Percentiles rank a stretch among this genome's conserved stretches.
Conservation (phyloP, 306 rosid species). For the Trichosanthes cucumerina region DNA sequence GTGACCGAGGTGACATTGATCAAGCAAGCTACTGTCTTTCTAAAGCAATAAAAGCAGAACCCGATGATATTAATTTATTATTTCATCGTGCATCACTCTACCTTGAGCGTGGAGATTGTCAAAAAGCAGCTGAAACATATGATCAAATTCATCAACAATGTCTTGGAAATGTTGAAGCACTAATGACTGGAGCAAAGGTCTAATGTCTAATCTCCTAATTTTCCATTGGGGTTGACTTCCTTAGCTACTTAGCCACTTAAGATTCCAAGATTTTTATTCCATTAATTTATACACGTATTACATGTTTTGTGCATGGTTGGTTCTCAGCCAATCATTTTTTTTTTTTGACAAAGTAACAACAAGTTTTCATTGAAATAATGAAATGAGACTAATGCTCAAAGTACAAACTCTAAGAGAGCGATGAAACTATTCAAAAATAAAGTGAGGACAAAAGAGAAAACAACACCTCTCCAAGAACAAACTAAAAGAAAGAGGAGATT, state of each 20-base stretch:
- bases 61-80: slow-evolving; percentile 41
- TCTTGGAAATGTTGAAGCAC: slow-evolving; percentile 60
- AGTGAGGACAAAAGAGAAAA: too few species aligned
- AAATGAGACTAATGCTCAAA: too few species aligned
- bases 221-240: slow-evolving; percentile 11
- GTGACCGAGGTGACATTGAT: slow-evolving; percentile 47
- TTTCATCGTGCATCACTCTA: slow-evolving; percentile 50
- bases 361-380: too few species aligned
- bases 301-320: neutral
- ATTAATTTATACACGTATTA: neutral
- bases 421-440: too few species aligned
- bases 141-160: slow-evolving; percentile 50
- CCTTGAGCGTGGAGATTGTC: slow-evolving; percentile 55
- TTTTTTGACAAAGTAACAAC: too few species aligned
- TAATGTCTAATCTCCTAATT: slow-evolving; percentile 9
- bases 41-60: slow-evolving; percentile 80
- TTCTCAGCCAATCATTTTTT: neutral
- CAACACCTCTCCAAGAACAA: too few species aligned
- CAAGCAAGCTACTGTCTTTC: slow-evolving; percentile 66
- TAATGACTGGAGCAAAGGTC: slow-evolving; percentile 62
- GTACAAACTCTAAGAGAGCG: too few species aligned
- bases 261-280: neutral
- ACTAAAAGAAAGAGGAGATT: too few species aligned
- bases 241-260: neutral
- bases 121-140: slow-evolving; percentile 68